These are phyloP conservation scores for Schoenoplectus tabernaemontani DNA, from an alignment of 202 grass and related monocot species.

Conservation along the genomic window DNA sequence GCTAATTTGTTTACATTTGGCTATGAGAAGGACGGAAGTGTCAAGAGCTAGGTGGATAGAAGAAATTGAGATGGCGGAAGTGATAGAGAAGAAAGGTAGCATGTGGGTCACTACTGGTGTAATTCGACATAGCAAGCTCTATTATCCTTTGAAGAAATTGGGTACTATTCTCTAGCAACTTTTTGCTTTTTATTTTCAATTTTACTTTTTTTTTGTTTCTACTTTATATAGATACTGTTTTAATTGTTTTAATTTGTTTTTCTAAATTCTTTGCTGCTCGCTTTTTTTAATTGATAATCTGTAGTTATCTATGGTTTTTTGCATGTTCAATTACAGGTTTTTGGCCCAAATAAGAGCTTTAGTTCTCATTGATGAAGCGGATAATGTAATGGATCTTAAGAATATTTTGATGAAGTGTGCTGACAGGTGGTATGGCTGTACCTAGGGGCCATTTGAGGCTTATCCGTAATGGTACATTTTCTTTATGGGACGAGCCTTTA, in stretches of 20 bases:
- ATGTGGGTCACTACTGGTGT: slow-evolving; percentile 69
- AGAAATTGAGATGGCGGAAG: slow-evolving; percentile 49
- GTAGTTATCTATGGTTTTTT: neutral
- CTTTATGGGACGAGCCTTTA: neutral
- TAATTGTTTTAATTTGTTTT: neutral
- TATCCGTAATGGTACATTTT: slow-evolving; percentile 25
- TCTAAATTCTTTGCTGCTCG: neutral
- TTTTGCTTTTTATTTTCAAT: slow-evolving; percentile 21
- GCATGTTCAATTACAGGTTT: slow-evolving; percentile 42
- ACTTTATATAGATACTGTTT: neutral
- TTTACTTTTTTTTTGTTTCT: neutral
- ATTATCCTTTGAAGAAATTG: slow-evolving; percentile 81
- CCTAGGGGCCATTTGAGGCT: slow-evolving; percentile 56
- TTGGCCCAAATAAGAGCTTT: slow-evolving; percentile 68
- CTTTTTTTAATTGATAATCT: neutral
- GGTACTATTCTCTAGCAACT: slow-evolving; percentile 26
- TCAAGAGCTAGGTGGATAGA: slow-evolving; percentile 63
- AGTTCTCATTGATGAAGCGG: slow-evolving; percentile 39
- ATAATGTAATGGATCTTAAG: slow-evolving; percentile 28
- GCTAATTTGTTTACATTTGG: neutral
- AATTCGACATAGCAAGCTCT: slow-evolving; percentile 40
- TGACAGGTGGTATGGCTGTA: slow-evolving; percentile 45
- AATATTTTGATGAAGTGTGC: slow-evolving; percentile 48
- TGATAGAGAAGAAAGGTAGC: slow-evolving; percentile 67
- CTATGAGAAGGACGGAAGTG: slow-evolving; percentile 35